Evolutionary conservation across 306 rosid species (phyloP), one percentile per base, ranked within the genome.

Genomic region (Lupinus albus): DNA sequence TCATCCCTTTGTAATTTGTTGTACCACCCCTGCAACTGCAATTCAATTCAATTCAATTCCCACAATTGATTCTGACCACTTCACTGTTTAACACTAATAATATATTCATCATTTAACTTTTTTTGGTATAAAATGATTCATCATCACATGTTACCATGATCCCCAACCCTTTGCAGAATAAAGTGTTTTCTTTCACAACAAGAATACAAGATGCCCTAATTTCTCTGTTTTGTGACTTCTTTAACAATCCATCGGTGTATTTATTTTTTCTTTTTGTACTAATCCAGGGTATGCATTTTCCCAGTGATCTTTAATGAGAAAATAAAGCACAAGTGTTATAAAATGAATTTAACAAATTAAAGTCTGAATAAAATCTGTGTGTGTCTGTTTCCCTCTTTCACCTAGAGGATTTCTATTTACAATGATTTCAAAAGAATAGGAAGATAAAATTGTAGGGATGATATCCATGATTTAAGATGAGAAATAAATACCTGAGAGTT

Each of bases 11-110:
- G 97, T 51, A 90, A 82, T 76, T 62, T 88, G 49, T 80, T 91
- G 72, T 93, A 90, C 99, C 97, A 93, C 35, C 97, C 99, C 74
- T 93, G 94, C 83, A 93, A 52, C 99, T 93, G 88, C 80, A 80
- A 61, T 64, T 39, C 36, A 70, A 51, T 72, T 28, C 5, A 41
- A 41, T 41, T 38, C 12, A 38, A 38, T 38, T 38, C 55, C 76
- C 60, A 61, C 17, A 1, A 6, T 11, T 33, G 36, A 38, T 38
- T 59, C 2, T 35, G 8, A 20, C 39, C 45, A 15, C 59, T 14
- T 61, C 62, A 46, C 8, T 46, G 8, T 50, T 58, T 4, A 6
- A n/a, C 56, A n/a, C n/a, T n/a, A n/a, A n/a, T n/a, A 47, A 44
- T 41, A 45, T 25, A 25, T 25, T 25, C 28, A 25, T 2, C 28